These are phyloP conservation scores for Geotrichum reessii DNA, from an alignment of 1,139 yeast species.

Conservation along the genomic window DNA sequence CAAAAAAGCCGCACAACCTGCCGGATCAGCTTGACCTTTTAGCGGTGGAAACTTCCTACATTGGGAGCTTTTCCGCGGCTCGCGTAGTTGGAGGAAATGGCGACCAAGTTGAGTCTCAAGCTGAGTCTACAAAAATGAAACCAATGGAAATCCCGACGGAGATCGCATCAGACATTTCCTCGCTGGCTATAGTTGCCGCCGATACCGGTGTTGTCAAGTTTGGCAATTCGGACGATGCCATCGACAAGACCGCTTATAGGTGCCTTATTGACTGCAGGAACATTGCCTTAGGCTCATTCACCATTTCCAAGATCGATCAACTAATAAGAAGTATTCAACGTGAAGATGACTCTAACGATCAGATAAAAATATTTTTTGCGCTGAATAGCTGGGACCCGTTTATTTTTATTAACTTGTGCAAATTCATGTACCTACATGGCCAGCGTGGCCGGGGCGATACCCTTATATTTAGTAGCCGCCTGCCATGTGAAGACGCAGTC, in stretches of 20 bases:
- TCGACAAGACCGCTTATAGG: background rate
- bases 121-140: background rate
- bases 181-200: background rate
- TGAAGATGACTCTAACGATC: background rate
- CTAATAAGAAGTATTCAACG: background rate
- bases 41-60: background rate
- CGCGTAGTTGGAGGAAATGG: background rate
- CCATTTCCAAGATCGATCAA: background rate
- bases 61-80: background rate
- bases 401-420: constrained; percentile 7
- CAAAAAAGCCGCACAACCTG: background rate
- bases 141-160: too few relatives aligned
- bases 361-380: background rate
- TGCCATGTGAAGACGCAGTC: background rate
- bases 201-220: background rate
- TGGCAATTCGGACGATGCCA: background rate
- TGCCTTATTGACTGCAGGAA: background rate
- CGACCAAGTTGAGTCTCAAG: too few relatives aligned
- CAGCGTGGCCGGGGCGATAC: background rate
- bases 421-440: background rate
- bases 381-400: background rate
- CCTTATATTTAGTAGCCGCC: background rate
- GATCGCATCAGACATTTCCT: too few relatives aligned
- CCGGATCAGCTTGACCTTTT: background rate
- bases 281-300: background rate